phyloP scores from a whole-genome alignment of 75 land plant species.

The Azolla pinnata region DNA sequence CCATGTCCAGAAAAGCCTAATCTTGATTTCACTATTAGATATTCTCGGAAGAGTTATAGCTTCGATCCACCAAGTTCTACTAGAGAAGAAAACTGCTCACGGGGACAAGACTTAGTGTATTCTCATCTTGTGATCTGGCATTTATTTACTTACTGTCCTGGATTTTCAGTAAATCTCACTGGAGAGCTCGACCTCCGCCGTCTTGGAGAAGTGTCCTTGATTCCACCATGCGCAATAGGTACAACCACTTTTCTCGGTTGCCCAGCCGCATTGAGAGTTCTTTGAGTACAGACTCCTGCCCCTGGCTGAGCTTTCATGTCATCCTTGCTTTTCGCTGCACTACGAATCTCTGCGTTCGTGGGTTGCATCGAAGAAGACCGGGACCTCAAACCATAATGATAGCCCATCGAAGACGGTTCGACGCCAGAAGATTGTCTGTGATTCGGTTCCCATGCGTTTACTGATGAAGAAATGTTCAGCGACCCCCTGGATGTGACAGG shows the following conservation, averaged over 20 bases:
- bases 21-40: too few species aligned
- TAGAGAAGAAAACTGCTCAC: too few species aligned
- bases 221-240: slow-evolving; percentile 8
- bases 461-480: background rate
- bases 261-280: slow-evolving; percentile 32
- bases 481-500: slow-evolving; percentile 1
- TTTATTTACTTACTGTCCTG: too few species aligned
- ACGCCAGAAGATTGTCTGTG: background rate
- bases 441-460: background rate
- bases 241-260: slow-evolving; percentile 34
- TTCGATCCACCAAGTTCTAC: too few species aligned
- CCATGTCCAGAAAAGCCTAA: too few species aligned
- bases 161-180: background rate
- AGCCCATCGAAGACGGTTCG: too few species aligned
- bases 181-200: slow-evolving; percentile 6
- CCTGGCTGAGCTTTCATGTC: slow-evolving; percentile 7
- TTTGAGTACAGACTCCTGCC: slow-evolving; percentile 21
- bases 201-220: slow-evolving; percentile 3
- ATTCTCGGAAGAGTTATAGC: too few species aligned
- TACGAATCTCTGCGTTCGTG: background rate
- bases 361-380: background rate
- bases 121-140: too few species aligned
- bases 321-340: slow-evolving; percentile 13
- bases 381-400: background rate
- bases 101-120: too few species aligned